Evolutionary conservation across 1,139 yeast species (phyloP).

Genomic region (Hyphopichia burtonii): DNA sequence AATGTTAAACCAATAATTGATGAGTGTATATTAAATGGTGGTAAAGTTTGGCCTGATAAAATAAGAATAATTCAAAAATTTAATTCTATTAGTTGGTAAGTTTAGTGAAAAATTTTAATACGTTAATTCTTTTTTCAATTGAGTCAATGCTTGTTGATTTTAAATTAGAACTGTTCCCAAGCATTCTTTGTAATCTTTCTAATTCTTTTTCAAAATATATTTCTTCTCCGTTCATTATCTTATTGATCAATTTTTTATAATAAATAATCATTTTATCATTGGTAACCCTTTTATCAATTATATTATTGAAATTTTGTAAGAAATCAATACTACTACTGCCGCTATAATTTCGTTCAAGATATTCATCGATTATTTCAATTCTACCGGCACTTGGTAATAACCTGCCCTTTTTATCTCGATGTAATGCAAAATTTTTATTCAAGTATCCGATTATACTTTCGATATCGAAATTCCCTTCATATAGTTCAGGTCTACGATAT

Average conservation of each 20-base stretch:
- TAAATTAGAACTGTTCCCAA: slow-evolving; percentile 36
- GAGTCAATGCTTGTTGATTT: slow-evolving; percentile 39
- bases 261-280: slow-evolving; percentile 27
- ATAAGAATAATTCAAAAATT: slow-evolving; percentile 63
- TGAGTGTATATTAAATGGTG: slow-evolving; percentile 62
- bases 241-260: slow-evolving; percentile 52
- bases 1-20: slow-evolving; percentile 75
- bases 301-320: not conserved
- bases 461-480: slow-evolving; percentile 42
- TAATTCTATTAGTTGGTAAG: slow-evolving; percentile 55
- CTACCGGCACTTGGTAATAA: slow-evolving; percentile 57
- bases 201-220: slow-evolving; percentile 52
- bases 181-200: slow-evolving; percentile 47
- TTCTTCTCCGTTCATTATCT: slow-evolving; percentile 47
- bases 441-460: slow-evolving; percentile 47
- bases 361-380: slow-evolving; percentile 39
- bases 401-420: slow-evolving; percentile 51
- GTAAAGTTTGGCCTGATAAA: slow-evolving; percentile 70
- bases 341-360: slow-evolving; percentile 14
- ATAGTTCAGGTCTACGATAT: slow-evolving; percentile 37
- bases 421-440: slow-evolving; percentile 51
- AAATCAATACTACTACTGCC: not conserved
- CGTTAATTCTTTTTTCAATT: slow-evolving; percentile 48
- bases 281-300: slow-evolving; percentile 2
- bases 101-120: slow-evolving; percentile 35